Base-by-base conservation (phyloP, 345 rosid genomes). In the Rhodomyrtus tomentosa region DNA sequence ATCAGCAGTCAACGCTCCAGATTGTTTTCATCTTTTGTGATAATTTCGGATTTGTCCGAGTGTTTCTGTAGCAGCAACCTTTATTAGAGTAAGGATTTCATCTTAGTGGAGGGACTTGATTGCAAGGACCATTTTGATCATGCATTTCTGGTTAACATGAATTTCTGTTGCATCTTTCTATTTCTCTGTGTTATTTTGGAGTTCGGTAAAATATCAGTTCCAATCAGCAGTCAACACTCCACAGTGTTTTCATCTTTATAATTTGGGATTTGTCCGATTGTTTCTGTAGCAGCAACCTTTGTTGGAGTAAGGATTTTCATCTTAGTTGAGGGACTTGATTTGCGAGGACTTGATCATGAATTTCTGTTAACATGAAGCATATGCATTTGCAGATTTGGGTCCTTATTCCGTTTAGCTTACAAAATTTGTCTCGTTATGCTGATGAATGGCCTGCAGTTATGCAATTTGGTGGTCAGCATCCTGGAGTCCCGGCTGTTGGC, bases 391-490 rank as follows among this genome's bases (percentile, higher is more conserved):
- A 32, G 76, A 68, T 68, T 68, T 68, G 45, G 76, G 36, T 36
- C 45, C 76, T 68, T 68, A 32, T 82, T 82, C 29, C 18, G 32
- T 27, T 29, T 27, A 81, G 56, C 38, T 49, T 50, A 50, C 83
- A 52, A 76, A 82, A n/a, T 82, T 72, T 2, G 18, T 42, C 38
- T 42, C 73, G 25, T 83, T 12, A 50, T 79, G 38, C 81, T 86
- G 58, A 85, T 79, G 48, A 48, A 85, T 90, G 85, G 48, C 81
- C 36, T 87, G 89, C 89, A 93, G 98, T 96, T 85, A 93, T 96
- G 98, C 99, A 94, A 87, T 92, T 96, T 85, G 93, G 96, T 50
- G 94, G 95, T 58, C 99, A 96, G 96, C 99, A 94, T 84, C 93
- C 96, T 86, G 95, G 98, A 73, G 98, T 96, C 84, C 98, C 99